phyloP scores from a whole-genome alignment of 805 yeast species.

The Kodamaea sagamina region DNA sequence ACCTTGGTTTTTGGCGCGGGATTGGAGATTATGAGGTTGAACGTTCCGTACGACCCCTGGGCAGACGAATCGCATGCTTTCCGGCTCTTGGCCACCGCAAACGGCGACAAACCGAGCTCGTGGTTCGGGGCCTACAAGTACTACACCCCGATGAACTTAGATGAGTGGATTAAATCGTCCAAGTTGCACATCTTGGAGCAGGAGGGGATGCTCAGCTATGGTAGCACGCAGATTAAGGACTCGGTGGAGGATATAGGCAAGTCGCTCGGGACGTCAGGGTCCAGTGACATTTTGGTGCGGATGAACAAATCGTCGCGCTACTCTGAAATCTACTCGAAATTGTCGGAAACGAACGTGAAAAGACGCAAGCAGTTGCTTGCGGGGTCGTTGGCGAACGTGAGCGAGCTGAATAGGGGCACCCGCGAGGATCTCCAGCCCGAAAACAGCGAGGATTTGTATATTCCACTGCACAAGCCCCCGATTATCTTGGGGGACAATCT shows the following conservation, averaged over 20 bases:
- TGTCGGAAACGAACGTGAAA: slow-evolving; percentile 26
- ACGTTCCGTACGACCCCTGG: slow-evolving; percentile 65
- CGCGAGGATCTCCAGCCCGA: slow-evolving; percentile 37
- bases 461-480: slow-evolving; percentile 30
- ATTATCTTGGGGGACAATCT: slow-evolving; percentile 39
- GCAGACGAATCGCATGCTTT: slow-evolving; percentile 61
- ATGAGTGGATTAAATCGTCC: slow-evolving; percentile 34
- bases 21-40: slow-evolving; percentile 55
- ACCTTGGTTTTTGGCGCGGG: slow-evolving; percentile 54
- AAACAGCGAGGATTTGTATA: neutral
- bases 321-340: slow-evolving; percentile 31
- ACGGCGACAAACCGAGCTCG: slow-evolving; percentile 50
- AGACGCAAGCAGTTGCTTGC: slow-evolving; percentile 23
- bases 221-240: neutral
- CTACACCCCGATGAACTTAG: slow-evolving; percentile 51
- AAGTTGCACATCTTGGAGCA: slow-evolving; percentile 7
- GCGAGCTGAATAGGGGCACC: slow-evolving; percentile 39
- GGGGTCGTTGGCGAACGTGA: slow-evolving; percentile 31
- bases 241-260: neutral
- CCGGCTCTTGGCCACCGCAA: slow-evolving; percentile 49
- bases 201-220: neutral
- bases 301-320: slow-evolving; percentile 27
- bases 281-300: slow-evolving; percentile 14
- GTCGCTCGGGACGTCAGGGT: neutral
- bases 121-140: slow-evolving; percentile 71